Evolutionary conservation across 495 filamentous ascomycete species (phyloP), one percentile per base, ranked within the genome.

Genomic region (Hamigera avellanea): DNA sequence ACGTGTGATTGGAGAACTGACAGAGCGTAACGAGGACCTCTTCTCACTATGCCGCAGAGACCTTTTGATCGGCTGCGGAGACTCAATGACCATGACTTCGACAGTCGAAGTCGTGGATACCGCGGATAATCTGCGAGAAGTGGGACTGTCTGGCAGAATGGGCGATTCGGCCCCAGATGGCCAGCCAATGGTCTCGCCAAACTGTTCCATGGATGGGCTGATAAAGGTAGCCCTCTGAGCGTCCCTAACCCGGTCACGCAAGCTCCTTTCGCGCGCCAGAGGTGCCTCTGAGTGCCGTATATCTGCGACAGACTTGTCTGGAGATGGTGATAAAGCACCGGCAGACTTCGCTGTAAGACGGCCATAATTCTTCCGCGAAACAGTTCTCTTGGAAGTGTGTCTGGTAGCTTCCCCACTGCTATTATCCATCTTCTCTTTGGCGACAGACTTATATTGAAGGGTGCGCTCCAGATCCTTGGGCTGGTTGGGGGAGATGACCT

Each of bases 31-130:
- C 54, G 59, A 71, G 49, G 35, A 67, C 61, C 56, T 78, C 64
- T 86, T 86, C 45, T 73, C 76, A 15, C 73, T 75, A 50, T 86
- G 83, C 32, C 83, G 75, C 37, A 88, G 59, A 10, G 61, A 62
- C 32, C 72, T 67, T 21, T 49, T 48, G 12, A 56, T 53, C 38
- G 61, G 64, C 28, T 72, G 75, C 3, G 69, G 64, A 3, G 65
- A 61, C 33, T 81, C 78, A 25, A 85, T 72, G 17, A 85, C 68
- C 54, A 83, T 70, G 8, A 76, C 81, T 56, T 82, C 80, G 12
- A 86, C 70, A 0, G 81, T 85, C 3, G 82, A 85, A 7, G 70
- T 66, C 6, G 66, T 70, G 8, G 83, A 86, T 41, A 77, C 65
- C 12, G 61, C 66, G 14, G 83, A 88, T 21, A 73, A 69, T 9